These are phyloP conservation scores for Aspergillus baeticus DNA, from an alignment of 495 filamentous ascomycete genomes.

Conservation along the genomic window DNA sequence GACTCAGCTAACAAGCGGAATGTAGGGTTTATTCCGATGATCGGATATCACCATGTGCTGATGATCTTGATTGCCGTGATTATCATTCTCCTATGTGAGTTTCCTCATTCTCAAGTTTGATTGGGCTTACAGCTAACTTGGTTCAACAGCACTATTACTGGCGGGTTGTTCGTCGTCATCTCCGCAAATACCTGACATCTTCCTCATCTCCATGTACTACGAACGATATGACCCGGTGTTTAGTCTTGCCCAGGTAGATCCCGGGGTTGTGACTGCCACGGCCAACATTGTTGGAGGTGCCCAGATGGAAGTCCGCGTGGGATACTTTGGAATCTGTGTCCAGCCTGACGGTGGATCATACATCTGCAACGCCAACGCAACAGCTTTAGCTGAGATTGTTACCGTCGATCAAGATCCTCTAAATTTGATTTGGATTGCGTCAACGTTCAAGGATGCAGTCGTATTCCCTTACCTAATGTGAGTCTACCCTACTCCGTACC, in stretches of 20 bases:
- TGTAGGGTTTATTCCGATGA: conserved; percentile 83
- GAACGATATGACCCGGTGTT: conserved; percentile 59
- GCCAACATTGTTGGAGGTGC: conserved; percentile 64
- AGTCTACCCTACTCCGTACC: conserved; percentile 24
- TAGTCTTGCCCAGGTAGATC: conserved; percentile 76
- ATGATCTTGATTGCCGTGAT: conserved; percentile 95
- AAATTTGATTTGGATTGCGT: conserved; percentile 70
- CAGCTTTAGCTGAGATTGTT: conserved; percentile 60
- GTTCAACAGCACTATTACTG: conserved; percentile 55
- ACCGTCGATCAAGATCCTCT: conserved; percentile 66
- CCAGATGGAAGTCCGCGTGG: conserved; percentile 65
- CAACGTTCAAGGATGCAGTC: conserved; percentile 69
- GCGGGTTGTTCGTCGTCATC: conserved; percentile 71
- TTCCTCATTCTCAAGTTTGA: background rate
- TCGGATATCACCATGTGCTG: conserved; percentile 97
- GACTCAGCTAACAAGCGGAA: conserved; percentile 10
- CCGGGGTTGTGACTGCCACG: conserved; percentile 68
- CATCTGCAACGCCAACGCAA: conserved; percentile 68
- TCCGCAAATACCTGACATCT: conserved; percentile 65
- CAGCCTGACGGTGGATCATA: conserved; percentile 61
- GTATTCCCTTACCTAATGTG: conserved; percentile 71
- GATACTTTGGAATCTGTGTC: conserved; percentile 71
- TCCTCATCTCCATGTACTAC: conserved; percentile 71
- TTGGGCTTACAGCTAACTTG: conserved; percentile 27
- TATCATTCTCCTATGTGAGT: conserved; percentile 93